These are phyloP conservation scores for Starmera quercuum DNA, from an alignment of 805 yeast genomes.

Conservation along the genomic window DNA sequence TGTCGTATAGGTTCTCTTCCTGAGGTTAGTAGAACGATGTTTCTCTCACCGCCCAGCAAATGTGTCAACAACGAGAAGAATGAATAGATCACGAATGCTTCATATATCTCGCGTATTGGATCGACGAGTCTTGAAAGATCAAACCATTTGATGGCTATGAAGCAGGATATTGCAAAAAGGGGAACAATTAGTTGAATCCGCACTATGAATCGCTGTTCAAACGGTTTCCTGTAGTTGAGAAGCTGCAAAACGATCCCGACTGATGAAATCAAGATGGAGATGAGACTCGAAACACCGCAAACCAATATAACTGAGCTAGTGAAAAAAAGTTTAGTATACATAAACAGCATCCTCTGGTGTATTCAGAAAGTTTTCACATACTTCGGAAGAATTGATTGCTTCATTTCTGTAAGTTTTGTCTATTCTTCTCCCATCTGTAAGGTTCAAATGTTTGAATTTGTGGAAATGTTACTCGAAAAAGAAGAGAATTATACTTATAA, in stretches of 20 bases:
- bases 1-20: slow-evolving; percentile 69
- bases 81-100: slow-evolving; percentile 92
- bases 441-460: neutral
- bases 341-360: too few species aligned
- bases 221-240: slow-evolving; percentile 77
- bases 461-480: too few species aligned
- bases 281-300: slow-evolving; percentile 6
- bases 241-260: slow-evolving; percentile 46
- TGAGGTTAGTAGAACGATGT: slow-evolving; percentile 62
- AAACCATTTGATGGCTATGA: slow-evolving; percentile 43
- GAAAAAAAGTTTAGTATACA: neutral
- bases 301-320: slow-evolving; percentile 2
- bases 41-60: slow-evolving; percentile 87
- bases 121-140: slow-evolving; percentile 43
- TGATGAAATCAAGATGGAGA: slow-evolving; percentile 33
- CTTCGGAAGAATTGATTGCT: neutral
- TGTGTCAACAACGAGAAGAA: slow-evolving; percentile 78
- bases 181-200: slow-evolving; percentile 82
- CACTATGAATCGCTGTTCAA: slow-evolving; percentile 77
- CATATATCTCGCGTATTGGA: slow-evolving; percentile 84
- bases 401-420: neutral
- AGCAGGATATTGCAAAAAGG: slow-evolving; percentile 67
- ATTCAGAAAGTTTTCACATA: neutral
- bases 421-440: neutral
- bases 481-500: too few species aligned